Evolutionary conservation across 768 basidiomycete species (phyloP), one percentile per base, ranked within the genome.

Genomic region (Mrakia frigida): DNA sequence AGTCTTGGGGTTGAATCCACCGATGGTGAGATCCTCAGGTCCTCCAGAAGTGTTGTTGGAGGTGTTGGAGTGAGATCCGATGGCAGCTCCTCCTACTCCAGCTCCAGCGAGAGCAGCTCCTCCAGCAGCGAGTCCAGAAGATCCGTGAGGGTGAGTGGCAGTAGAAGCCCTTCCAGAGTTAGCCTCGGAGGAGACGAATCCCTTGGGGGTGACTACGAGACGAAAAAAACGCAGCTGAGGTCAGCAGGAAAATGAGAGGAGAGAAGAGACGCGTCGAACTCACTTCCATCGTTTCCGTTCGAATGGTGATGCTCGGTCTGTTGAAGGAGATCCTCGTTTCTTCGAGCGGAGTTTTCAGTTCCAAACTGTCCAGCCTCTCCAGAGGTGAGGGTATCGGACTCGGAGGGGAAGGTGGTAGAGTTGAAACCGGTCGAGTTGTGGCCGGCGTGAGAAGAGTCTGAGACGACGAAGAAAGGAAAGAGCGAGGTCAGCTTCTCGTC

Each of bases 1-100:
- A n/a, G 74, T 77, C 35, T 77, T 75, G n/a, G 70, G 75, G 71
- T 77, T 70, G 71, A 76, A 75, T 37, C 78, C 78, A 33, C 76
- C 79, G 35, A 73, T 79, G 25, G 73, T 76, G 77, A 78, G 75
- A 43, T 77, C 77, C 37, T 77, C 74, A 13, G 77, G 71, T 61
- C 73, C 74, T 25, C 74, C 79, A 28, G 52, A 68, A 10, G 61
- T 52, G 41, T 74, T 56, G 72, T 70, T 21, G 46, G 46, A 50
- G 18, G 46, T 50, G 46, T 50, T 50, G 18, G 59, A n/a, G 63
- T 37, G 21, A 65, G 63, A 31, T 35, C 63, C 63, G 59, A 60
- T n/a, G 2, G 72, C 67, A 10, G 46, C 73, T 50, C 46, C 39
- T 31, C 68, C 77, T 41, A 65, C 16, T 46, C 74, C 75, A 60